Conservation (phyloP, 495 filamentous ascomycete genomes). For the Hypoxylon lienhwacheense region DNA sequence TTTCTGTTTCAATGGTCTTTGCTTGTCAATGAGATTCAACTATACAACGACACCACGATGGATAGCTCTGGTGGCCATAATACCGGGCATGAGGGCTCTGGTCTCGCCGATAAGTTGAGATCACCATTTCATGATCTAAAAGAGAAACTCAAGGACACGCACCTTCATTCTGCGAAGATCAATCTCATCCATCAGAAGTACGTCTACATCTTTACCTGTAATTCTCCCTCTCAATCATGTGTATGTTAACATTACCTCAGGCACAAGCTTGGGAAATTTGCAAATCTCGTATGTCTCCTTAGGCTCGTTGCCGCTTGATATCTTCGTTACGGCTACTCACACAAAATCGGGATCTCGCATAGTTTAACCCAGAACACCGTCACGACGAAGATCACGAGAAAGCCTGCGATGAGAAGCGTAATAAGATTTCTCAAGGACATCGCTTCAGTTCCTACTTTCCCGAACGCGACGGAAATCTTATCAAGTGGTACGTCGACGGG, state of each 20-base stretch:
- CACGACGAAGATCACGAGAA: slow-evolving; percentile 94
- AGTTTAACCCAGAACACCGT: slow-evolving; percentile 85
- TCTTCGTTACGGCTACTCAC: slow-evolving; percentile 7
- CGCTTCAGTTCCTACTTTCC: slow-evolving; percentile 89
- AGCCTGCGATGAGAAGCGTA: slow-evolving; percentile 76
- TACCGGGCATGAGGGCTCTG: slow-evolving; percentile 22
- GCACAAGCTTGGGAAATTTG: slow-evolving; percentile 58
- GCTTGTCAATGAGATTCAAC: not conserved
- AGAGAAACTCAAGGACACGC: slow-evolving; percentile 52
- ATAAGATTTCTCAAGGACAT: slow-evolving; percentile 68
- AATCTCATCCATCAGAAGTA: slow-evolving; percentile 54
- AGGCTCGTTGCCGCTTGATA: not conserved
- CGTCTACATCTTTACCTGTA: not conserved
- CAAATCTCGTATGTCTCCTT: slow-evolving; percentile 48
- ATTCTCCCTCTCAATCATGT: not conserved
- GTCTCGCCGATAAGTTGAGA: slow-evolving; percentile 39
- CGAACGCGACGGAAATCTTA: slow-evolving; percentile 75
- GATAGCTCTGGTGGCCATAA: slow-evolving; percentile 16
- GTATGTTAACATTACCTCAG: slow-evolving; percentile 30
- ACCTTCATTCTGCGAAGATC: slow-evolving; percentile 53
- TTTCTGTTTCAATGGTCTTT: not conserved
- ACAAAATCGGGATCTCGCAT: not conserved
- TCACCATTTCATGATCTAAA: slow-evolving; percentile 47
- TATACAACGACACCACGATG: slow-evolving; percentile 6
- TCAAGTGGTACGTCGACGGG: slow-evolving; percentile 98